Conservation (phyloP, 2,329 filamentous ascomycete genomes). For the Colletotrichum costaricense region DNA sequence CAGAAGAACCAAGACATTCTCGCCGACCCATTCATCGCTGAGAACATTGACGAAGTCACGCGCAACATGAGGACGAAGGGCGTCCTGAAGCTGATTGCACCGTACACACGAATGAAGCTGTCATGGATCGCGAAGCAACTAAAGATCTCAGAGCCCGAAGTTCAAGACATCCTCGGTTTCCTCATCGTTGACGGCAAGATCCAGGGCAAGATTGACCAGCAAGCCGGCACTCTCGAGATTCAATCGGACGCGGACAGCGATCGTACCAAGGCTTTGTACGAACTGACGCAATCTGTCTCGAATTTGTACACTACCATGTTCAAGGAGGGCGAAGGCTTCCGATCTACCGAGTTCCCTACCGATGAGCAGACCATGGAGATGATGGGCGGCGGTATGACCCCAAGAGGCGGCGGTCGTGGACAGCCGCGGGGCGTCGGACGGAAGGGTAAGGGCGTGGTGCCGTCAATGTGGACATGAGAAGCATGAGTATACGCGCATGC, state of each 20-base stretch:
- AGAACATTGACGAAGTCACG: conserved; percentile 99
- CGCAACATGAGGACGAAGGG: conserved; percentile 98
- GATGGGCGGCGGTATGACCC: conserved; percentile 34
- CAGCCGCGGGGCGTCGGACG: conserved; percentile 26
- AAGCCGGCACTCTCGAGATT: conserved; percentile 85
- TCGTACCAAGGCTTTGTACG: conserved; percentile 77
- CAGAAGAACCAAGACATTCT: conserved; percentile 90
- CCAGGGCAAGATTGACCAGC: conserved; percentile 88
- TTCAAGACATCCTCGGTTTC: conserved; percentile 95
- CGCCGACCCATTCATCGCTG: conserved; percentile 93
- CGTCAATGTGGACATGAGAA: conserved; percentile 19
- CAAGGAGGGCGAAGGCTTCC: conserved; percentile 80
- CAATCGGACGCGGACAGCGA: conserved; percentile 78
- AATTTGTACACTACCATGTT: conserved; percentile 79
- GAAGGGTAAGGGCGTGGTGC: conserved; percentile 30
- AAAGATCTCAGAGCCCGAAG: conserved; percentile 85
- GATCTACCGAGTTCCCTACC: conserved; percentile 41
- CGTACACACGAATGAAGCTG: conserved; percentile 92
- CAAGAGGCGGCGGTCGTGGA: conserved; percentile 34
- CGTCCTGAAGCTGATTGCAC: conserved; percentile 90
- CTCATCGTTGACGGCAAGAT: conserved; percentile 92
- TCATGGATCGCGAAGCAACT: conserved; percentile 89
- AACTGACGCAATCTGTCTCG: conserved; percentile 78
- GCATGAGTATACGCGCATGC: neutral
- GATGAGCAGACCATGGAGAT: conserved; percentile 46